Evolutionary conservation across 1,284 basidiomycete genomes (phyloP).

Genomic region (Puccinia novopanici): DNA sequence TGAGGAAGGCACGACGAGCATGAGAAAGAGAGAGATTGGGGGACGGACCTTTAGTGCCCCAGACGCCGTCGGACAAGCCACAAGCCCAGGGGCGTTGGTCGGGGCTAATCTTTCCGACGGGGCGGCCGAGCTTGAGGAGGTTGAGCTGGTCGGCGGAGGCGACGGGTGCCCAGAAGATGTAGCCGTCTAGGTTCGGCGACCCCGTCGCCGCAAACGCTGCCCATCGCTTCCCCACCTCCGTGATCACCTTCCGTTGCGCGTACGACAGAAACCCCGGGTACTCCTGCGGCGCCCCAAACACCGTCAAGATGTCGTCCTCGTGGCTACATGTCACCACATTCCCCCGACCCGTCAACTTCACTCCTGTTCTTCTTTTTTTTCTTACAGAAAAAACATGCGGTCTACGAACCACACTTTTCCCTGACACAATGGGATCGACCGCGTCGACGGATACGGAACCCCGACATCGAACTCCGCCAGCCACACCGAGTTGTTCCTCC

Average conservation of each 20-base stretch:
- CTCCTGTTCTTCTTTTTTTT: no score
- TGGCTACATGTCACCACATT: slow-evolving; percentile 22
- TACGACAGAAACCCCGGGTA: slow-evolving; percentile 60
- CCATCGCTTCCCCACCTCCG: slow-evolving; percentile 71
- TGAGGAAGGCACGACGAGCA: no score
- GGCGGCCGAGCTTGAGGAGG: slow-evolving; percentile 5
- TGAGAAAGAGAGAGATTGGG: neutral
- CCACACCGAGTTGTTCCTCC: slow-evolving; percentile 18
- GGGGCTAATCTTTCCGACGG: neutral
- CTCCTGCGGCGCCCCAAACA: slow-evolving; percentile 69
- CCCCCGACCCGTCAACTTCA: neutral
- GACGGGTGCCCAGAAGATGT: slow-evolving; percentile 27
- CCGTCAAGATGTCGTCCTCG: slow-evolving; percentile 49
- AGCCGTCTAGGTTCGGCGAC: slow-evolving; percentile 64
- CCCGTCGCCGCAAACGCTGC: slow-evolving; percentile 68
- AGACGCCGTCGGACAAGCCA: slow-evolving; percentile 11
- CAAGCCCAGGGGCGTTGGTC: slow-evolving; percentile 44
- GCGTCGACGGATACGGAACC: slow-evolving; percentile 31
- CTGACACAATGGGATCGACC: slow-evolving; percentile 1
- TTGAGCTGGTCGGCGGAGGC: slow-evolving; percentile 9
- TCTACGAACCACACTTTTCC: slow-evolving; percentile 38
- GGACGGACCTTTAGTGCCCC: slow-evolving; percentile 33
- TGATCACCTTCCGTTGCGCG: slow-evolving; percentile 66
- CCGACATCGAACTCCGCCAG: slow-evolving; percentile 36
- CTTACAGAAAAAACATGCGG: no score